Evolutionary conservation across 2,329 filamentous ascomycete species (phyloP).

Genomic region (Podosphaera leucotricha): DNA sequence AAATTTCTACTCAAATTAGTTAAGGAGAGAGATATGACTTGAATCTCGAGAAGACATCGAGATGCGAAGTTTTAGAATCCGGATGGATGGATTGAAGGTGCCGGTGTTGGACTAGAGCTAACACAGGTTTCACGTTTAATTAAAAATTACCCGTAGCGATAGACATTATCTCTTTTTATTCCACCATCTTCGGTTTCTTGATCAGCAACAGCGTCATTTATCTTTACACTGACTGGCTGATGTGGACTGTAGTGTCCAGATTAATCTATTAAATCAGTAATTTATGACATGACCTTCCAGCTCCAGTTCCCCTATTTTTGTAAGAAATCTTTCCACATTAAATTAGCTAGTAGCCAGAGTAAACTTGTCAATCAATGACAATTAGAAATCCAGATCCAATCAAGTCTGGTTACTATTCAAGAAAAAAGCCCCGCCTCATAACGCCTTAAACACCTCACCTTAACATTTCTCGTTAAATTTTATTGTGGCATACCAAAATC

Average conservation of each 20-base stretch:
- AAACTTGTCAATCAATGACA: not conserved
- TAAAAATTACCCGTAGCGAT: too few species aligned
- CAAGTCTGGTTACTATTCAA: not conserved
- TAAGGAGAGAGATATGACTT: too few species aligned
- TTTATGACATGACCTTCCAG: not conserved
- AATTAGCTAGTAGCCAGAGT: not conserved
- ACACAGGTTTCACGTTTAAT: too few species aligned
- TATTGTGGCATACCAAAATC: not conserved
- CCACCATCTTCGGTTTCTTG: too few species aligned
- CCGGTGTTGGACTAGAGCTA: too few species aligned
- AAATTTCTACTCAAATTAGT: too few species aligned
- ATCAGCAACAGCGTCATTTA: not conserved
- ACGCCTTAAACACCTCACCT: not conserved
- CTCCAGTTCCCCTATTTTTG: not conserved
- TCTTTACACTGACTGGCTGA: not conserved
- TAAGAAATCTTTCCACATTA: not conserved
- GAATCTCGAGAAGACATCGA: too few species aligned
- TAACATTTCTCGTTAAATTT: not conserved
- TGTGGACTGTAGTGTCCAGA: not conserved
- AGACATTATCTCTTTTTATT: too few species aligned
- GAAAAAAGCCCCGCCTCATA: not conserved
- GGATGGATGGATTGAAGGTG: too few species aligned
- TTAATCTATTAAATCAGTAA: not conserved
- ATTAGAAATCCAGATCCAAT: not conserved
- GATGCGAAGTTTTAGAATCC: too few species aligned